Evolutionary conservation across 2,329 filamentous ascomycete species (phyloP), one percentile per base, ranked within the genome.

Genomic region (Graphium sp.): DNA sequence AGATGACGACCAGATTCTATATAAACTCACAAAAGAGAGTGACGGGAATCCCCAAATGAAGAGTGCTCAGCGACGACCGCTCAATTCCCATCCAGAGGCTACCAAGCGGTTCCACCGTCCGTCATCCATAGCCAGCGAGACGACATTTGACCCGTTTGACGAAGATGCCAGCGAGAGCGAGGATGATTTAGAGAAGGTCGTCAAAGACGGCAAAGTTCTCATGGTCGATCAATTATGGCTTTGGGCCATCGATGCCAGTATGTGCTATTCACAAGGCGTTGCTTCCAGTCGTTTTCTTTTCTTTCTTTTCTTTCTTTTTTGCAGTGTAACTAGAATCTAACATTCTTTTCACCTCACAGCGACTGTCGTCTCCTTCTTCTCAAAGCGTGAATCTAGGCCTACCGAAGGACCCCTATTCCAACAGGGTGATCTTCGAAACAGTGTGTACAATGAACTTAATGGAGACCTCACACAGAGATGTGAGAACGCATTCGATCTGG

Each of bases 161-260:
- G n/a, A n/a, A 10, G 19, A 2, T 8, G 27, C 18, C 16, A 24
- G 27, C 11, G 42, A 46, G 1, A 53, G 61, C 3, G 45, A 52
- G 3, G 48, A 52, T 7, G 45, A 49, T 0, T 31, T 48, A 1
- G 47, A 50, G 5, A 39, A 47, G 1, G 46, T 48, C 12, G 45
- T 65, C 2, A 41, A 60, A 2, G 56, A 67, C 16, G 65, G 68
- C 0, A 73, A 74, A 22, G 56, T 69, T 3, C 43, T 76, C 12
- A 75, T 76, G 66, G 65, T 76, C 0, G 72, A 76, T 33, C 70
- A 76, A 39, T 43, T 76, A 2, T 76, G 71, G 71, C 43, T 75
- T 0, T 69, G 64, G 64, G 58, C 55, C 0, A 53, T 69, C n/a
- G 55, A 66, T 30, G 59, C 51, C 11, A 59, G 62, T 66, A 26